phyloP scores from a whole-genome alignment of 805 yeast genomes.

The Limtongia smithiae region DNA sequence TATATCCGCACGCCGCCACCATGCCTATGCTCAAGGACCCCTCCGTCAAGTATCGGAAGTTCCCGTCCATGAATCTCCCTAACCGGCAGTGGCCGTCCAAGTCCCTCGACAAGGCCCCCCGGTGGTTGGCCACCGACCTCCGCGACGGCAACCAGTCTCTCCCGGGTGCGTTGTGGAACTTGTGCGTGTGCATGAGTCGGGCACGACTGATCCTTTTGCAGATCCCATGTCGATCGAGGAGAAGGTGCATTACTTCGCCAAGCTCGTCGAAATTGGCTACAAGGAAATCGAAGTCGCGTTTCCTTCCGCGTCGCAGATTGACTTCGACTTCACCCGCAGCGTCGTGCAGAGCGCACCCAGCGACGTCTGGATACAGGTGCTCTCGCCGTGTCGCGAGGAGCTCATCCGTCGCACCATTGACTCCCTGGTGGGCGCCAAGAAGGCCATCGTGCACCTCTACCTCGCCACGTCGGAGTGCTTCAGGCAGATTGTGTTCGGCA shows the following conservation, averaged over 20 bases:
- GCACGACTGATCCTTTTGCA: neutral
- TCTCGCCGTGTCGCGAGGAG: constrained; percentile 73
- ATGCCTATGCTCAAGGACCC: constrained; percentile 50
- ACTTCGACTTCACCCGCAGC: constrained; percentile 73
- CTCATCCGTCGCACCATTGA: constrained; percentile 69
- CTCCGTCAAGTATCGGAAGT: constrained; percentile 56
- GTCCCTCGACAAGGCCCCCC: constrained; percentile 58
- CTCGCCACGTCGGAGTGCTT: constrained; percentile 73
- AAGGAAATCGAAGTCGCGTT: constrained; percentile 82
- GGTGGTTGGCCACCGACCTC: constrained; percentile 80
- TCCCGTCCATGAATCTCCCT: constrained; percentile 52
- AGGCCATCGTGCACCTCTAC: constrained; percentile 72
- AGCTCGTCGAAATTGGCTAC: constrained; percentile 68
- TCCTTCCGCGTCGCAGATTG: constrained; percentile 76
- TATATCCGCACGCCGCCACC: too few relatives aligned
- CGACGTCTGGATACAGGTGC: constrained; percentile 73
- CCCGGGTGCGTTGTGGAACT: constrained; percentile 45
- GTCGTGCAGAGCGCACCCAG: constrained; percentile 72
- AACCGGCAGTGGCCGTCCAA: constrained; percentile 69
- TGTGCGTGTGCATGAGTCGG: neutral
- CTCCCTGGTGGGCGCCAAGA: constrained; percentile 67
- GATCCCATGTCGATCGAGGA: constrained; percentile 80
- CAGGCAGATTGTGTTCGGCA: constrained; percentile 65
- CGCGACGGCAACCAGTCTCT: constrained; percentile 83
- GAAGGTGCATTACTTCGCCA: constrained; percentile 64